Percentiles rank a stretch among this genome's conserved stretches.
Evolutionary conservation across 768 basidiomycete genomes (phyloP).

Genomic region (Lenzites betulinus): DNA sequence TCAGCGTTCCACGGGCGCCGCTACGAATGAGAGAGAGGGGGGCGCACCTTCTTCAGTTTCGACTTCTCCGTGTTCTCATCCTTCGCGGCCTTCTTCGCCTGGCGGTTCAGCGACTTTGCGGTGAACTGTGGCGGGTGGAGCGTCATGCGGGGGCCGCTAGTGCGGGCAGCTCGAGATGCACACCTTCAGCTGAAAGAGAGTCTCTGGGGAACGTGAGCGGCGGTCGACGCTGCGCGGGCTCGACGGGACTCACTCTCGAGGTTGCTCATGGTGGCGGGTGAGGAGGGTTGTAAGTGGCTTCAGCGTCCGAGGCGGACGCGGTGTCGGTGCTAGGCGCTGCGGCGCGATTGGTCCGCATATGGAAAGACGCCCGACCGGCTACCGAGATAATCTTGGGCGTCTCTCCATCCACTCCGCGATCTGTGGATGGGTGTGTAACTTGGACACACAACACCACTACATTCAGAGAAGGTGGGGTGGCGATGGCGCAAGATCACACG

Average conservation of each 20-base stretch:
- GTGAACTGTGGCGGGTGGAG: conserved; percentile 71
- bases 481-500: neutral
- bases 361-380: conserved; percentile 9
- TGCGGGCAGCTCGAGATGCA: neutral
- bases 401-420: neutral
- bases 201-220: conserved; percentile 62
- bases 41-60: conserved; percentile 85
- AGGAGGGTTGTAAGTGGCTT: conserved; percentile 11
- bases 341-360: conserved; percentile 7
- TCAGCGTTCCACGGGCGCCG: neutral
- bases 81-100: conserved; percentile 97
- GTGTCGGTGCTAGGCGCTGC: conserved; percentile 16
- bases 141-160: neutral
- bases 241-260: conserved; percentile 75
- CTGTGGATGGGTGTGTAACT: neutral
- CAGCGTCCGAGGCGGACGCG: neutral
- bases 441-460: conserved; percentile 7
- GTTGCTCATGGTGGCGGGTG: conserved; percentile 59
- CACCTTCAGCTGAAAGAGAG: conserved; percentile 98
- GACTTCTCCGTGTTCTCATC: conserved; percentile 89
- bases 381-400: conserved; percentile 15
- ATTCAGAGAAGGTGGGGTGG: neutral
- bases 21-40: no score
- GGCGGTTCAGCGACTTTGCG: conserved; percentile 90
- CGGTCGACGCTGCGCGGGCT: neutral